Evolutionary conservation across 345 rosid species (phyloP), one percentile per base, ranked within the genome.

Genomic region (Lagerstroemia speciosa): DNA sequence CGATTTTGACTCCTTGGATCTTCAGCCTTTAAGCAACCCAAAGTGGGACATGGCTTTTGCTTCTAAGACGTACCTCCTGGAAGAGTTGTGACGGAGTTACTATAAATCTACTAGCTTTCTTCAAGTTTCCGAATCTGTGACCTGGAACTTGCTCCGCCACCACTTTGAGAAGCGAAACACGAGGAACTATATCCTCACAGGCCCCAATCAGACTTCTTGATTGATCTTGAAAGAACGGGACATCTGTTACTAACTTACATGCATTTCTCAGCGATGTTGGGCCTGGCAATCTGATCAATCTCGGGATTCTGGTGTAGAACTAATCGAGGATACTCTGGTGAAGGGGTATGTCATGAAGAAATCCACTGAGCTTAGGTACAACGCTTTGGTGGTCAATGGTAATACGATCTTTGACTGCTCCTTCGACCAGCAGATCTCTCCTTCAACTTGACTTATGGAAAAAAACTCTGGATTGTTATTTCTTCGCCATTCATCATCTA

Each of bases 41-140:
- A 94, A 89, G 83, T 91, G 93, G 95, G 91, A 89, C 58, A n/a
- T n/a, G 95, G 91, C 80, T 94, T 83, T 82, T 94, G 99, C 80
- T 94, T 94, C 75, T 72, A 83, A 66, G 93, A 91, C 78, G 88
- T 89, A 29, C 73, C 84, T 75, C 88, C 91, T 22, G 89, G 88
- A 64, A 87, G 97, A 84, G 76, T 88, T 30, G 77, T 83, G n/a
- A 85, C n/a, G 79, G 76, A 81, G 71, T 76, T 38, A 77, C 79
- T 73, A 82, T 72, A n/a, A n/a, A n/a, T n/a, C n/a, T n/a, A 83
- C 88, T 69, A 86, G 83, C 81, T 74, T 91, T 69, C 84, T 78
- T 78, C 84, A 81, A 67, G 82, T 75, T 37, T 71, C 83, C 14
- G 81, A 85, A 64, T 64, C 72, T 20, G 74, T 89, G 26, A 43